Percentiles rank a stretch among this genome's conserved stretches.
These are phyloP conservation scores for Candida sanyaensis DNA, from an alignment of 1,139 yeast genomes.

Conservation along the genomic window DNA sequence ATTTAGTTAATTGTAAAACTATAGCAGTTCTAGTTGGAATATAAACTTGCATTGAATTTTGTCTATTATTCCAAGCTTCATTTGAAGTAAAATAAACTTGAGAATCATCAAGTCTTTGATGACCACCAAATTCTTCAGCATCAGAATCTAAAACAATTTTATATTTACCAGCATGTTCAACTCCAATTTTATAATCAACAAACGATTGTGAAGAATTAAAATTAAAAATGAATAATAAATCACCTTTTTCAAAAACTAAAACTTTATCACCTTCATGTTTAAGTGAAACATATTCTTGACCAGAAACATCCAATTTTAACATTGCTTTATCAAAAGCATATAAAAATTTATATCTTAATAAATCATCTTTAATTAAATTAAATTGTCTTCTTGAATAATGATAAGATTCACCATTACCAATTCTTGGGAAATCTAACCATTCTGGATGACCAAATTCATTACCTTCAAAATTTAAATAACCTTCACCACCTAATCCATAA, in stretches of 20 bases:
- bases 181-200: constrained; percentile 87
- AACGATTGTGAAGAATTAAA: constrained; percentile 84
- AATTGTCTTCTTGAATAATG: constrained; percentile 96
- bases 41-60: constrained; percentile 77
- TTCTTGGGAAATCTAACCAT: constrained; percentile 97
- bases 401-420: constrained; percentile 82
- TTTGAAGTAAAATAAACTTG: constrained; percentile 65
- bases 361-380: constrained; percentile 76
- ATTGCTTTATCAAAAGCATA: constrained; percentile 80
- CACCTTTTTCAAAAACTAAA: constrained; percentile 85
- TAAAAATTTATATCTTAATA: constrained; percentile 76
- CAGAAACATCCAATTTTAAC: constrained; percentile 83
- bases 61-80: constrained; percentile 77
- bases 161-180: constrained; percentile 76
- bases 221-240: constrained; percentile 81
- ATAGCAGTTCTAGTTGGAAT: constrained; percentile 82
- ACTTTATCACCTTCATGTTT: constrained; percentile 89
- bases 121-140: constrained; percentile 75
- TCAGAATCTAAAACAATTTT: constrained; percentile 77
- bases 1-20: constrained; percentile 44
- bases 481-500: constrained; percentile 92
- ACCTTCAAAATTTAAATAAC: constrained; percentile 93
- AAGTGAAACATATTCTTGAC: constrained; percentile 84
- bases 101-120: constrained; percentile 62
- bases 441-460: constrained; percentile 99